Percentiles rank a stretch among this genome's conserved stretches.
phyloP scores from a whole-genome alignment of 2,329 filamentous ascomycete genomes.

The Colletotrichum sidae region DNA sequence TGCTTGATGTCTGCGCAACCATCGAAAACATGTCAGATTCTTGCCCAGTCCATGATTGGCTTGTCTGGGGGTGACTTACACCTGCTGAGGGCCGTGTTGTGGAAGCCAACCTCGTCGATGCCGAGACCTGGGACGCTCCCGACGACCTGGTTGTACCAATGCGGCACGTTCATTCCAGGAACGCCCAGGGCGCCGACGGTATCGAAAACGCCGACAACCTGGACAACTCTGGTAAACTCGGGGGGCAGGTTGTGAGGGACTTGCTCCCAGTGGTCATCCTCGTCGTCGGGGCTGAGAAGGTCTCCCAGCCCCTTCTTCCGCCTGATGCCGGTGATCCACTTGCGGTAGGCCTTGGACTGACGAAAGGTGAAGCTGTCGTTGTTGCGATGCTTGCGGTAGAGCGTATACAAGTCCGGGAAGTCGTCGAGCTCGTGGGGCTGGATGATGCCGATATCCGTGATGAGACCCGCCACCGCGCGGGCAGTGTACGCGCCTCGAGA shows the following conservation, averaged over 20 bases:
- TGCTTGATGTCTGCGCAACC: conserved; percentile 4
- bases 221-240: conserved; percentile 10
- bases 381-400: neutral
- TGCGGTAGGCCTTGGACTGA: neutral
- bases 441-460: conserved; percentile 42
- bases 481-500: conserved; percentile 55
- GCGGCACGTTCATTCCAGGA: neutral
- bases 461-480: conserved; percentile 52
- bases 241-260: conserved; percentile 3
- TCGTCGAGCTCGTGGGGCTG: conserved; percentile 34
- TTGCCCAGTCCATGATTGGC: no score
- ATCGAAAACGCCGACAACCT: conserved; percentile 33
- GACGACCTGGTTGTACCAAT: neutral
- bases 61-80: conserved; percentile 8
- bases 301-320: neutral
- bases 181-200: conserved; percentile 33
- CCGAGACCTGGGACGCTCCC: neutral
- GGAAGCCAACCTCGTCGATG: conserved; percentile 18
- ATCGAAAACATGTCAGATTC: neutral
- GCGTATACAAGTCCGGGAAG: conserved; percentile 20
- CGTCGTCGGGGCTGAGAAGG: neutral
- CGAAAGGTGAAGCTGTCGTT: conserved; percentile 7
- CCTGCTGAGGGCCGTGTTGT: conserved; percentile 13
- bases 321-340: conserved; percentile 18
- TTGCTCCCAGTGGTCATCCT: neutral